Evolutionary conservation across 1,139 yeast species (phyloP).

Genomic region (Yamadazyma aaseri): DNA sequence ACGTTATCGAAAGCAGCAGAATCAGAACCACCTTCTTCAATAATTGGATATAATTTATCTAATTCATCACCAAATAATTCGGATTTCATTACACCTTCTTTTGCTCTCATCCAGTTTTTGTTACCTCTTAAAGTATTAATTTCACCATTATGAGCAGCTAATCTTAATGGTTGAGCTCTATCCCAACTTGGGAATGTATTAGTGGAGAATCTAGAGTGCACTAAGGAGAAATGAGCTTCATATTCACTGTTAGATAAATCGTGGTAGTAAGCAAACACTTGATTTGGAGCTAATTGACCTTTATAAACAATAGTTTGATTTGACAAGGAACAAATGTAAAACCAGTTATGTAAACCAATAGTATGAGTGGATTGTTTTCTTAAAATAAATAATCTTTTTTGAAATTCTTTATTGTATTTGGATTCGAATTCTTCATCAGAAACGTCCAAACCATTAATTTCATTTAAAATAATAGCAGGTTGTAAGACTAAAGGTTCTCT

Average conservation of each 20-base stretch:
- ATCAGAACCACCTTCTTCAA: conserved; percentile 98
- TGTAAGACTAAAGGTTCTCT: conserved; percentile 91
- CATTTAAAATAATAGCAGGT: conserved; percentile 76
- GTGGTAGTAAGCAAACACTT: conserved; percentile 91
- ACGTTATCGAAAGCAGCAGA: conserved; percentile 99
- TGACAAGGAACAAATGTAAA: conserved; percentile 91
- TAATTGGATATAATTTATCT: conserved; percentile 88
- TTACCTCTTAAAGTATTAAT: conserved; percentile 96
- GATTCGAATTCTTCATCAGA: conserved; percentile 55
- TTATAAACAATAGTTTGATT: conserved; percentile 91
- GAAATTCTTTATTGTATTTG: conserved; percentile 64
- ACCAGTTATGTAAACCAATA: conserved; percentile 95
- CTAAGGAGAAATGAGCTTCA: conserved; percentile 94
- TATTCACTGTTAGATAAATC: conserved; percentile 90
- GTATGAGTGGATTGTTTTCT: conserved; percentile 89
- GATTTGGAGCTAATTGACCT: conserved; percentile 96
- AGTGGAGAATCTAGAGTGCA: conserved; percentile 96
- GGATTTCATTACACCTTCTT: conserved; percentile 95
- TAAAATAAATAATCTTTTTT: conserved; percentile 78
- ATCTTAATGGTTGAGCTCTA: conserved; percentile 95
- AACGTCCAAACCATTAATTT: conserved; percentile 47
- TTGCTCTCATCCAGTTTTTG: conserved; percentile 98
- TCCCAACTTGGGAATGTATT: conserved; percentile 99
- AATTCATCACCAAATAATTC: conserved; percentile 86
- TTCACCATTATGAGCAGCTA: conserved; percentile 99